These are phyloP conservation scores for Rhizopus arrhizus DNA, from an alignment of 371 early-diverging fungal genomes.

Conservation along the genomic window DNA sequence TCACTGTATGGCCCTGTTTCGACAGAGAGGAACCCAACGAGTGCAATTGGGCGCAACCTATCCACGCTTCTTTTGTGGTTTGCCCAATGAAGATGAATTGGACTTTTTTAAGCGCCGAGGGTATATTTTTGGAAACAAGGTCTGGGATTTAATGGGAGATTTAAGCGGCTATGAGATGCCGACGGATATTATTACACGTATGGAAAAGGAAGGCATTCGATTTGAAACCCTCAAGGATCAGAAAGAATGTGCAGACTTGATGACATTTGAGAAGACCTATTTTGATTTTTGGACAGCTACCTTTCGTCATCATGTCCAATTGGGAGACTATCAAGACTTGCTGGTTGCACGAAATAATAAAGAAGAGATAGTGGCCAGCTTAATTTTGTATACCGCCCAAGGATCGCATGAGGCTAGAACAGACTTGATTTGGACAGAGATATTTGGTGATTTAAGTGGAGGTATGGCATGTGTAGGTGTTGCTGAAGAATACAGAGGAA, in stretches of 20 bases:
- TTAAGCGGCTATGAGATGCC: conserved; percentile 31
- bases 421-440: conserved; percentile 26
- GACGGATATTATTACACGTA: conserved; percentile 23
- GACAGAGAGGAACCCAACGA: conserved; percentile 10
- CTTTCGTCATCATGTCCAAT: conserved; percentile 44
- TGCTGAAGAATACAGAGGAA: conserved; percentile 41
- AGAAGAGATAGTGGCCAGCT: conserved; percentile 33
- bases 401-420: conserved; percentile 20
- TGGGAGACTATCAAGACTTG: conserved; percentile 52
- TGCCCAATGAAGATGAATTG: conserved; percentile 32
- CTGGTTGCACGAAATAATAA: conserved; percentile 39
- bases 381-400: conserved; percentile 4
- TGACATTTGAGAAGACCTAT: conserved; percentile 39
- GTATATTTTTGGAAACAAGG: conserved; percentile 25
- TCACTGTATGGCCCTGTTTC: conserved; percentile 30
- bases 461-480: conserved; percentile 57
- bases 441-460: conserved; percentile 41
- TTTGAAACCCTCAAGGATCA: conserved; percentile 35
- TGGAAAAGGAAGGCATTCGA: conserved; percentile 39
- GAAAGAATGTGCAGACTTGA: conserved; percentile 29
- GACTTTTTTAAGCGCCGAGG: conserved; percentile 46
- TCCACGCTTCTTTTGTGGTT: conserved; percentile 55
- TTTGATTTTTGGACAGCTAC: conserved; percentile 47
- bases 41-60: conserved; percentile 42
- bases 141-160: conserved; percentile 43